Conservation (phyloP, 306 rosid genomes). For the Fragaria vesca region DNA sequence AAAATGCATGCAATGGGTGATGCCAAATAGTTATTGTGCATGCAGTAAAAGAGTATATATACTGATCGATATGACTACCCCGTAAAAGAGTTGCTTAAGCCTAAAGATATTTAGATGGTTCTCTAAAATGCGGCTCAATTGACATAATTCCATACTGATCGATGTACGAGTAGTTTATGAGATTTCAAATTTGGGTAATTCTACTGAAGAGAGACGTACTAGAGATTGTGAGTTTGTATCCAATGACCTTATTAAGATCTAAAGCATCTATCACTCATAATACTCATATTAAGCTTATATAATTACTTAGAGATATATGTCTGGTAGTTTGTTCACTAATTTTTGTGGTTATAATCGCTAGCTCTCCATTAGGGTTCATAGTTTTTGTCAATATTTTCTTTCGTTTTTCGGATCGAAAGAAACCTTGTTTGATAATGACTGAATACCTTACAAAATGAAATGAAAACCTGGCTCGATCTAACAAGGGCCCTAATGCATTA, state of each 20-base stretch:
- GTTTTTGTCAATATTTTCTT: too few species aligned
- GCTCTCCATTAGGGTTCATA: too few species aligned
- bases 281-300: neutral
- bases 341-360: neutral
- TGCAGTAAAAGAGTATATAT: neutral
- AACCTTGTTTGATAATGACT: neutral
- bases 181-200: neutral
- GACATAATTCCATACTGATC: too few species aligned
- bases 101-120: too few species aligned
- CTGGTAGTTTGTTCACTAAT: neutral
- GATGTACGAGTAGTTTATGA: too few species aligned
- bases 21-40: neutral
- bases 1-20: neutral
- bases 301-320: neutral
- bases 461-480: neutral
- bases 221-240: neutral
- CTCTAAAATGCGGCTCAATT: too few species aligned
- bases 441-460: neutral
- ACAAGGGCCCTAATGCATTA: neutral
- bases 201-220: neutral
- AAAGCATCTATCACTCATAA: neutral
- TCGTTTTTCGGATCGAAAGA: too few species aligned
- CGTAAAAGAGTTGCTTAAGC: too few species aligned
- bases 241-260: neutral
- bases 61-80: too few species aligned